Evolutionary conservation across 139 green algal genomes (phyloP).

Genomic region (Deuterostichococcus epilithicus): DNA sequence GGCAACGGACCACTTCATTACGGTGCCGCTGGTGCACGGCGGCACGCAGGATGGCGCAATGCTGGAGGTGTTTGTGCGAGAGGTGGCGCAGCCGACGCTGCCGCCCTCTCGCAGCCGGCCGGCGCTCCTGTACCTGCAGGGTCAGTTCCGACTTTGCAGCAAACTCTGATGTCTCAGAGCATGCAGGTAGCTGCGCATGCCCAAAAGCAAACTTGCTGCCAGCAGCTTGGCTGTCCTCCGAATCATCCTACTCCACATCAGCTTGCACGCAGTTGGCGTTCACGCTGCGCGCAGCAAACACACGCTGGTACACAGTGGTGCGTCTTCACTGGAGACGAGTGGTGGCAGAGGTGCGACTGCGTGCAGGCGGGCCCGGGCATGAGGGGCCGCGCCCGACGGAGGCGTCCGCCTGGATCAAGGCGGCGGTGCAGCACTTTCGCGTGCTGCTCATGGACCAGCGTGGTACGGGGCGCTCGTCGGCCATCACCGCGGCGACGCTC

Average conservation of each 20-base stretch:
- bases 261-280: neutral
- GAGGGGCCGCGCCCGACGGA: conserved; percentile 67
- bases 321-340: neutral
- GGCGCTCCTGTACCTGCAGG: conserved; percentile 83
- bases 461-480: conserved; percentile 63
- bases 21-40: conserved; percentile 71
- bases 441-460: conserved; percentile 89
- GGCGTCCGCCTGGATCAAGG: conserved; percentile 73
- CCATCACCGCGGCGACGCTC: conserved; percentile 67
- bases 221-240: neutral
- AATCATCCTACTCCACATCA: neutral
- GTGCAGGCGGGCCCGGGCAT: conserved; percentile 82
- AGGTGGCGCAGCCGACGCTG: conserved; percentile 57
- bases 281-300: neutral
- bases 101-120: conserved; percentile 21
- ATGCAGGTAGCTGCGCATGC: neutral
- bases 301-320: neutral
- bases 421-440: conserved; percentile 60
- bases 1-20: conserved; percentile 54
- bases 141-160: conserved; percentile 17
- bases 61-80: conserved; percentile 77
- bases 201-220: neutral
- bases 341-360: neutral
- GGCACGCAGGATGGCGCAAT: conserved; percentile 4
- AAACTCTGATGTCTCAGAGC: neutral